A percentile compares a stretch with the other conserved stretches of the same genome.
phyloP scores from a whole-genome alignment of 192 early-diverging fungal species.

The Coemansia biformis region DNA sequence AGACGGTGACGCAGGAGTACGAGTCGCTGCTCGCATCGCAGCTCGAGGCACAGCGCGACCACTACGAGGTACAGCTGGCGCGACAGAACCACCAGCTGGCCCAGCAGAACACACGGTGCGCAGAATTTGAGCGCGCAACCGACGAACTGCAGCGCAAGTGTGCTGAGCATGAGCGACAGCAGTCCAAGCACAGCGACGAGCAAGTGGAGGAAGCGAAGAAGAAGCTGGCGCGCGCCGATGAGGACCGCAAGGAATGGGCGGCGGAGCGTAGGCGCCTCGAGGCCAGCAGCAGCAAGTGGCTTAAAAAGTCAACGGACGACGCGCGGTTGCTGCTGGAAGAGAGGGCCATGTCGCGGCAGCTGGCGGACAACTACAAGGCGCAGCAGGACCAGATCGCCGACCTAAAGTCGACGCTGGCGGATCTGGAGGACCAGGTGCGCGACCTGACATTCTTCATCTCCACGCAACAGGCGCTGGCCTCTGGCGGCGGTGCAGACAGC shows the following conservation, averaged over 20 bases:
- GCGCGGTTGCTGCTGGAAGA: slow-evolving; percentile 56
- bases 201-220: slow-evolving; percentile 28
- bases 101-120: slow-evolving; percentile 48
- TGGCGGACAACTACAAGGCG: slow-evolving; percentile 62
- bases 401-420: slow-evolving; percentile 58
- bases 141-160: slow-evolving; percentile 4
- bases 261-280: slow-evolving; percentile 48
- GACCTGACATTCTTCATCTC: slow-evolving; percentile 88
- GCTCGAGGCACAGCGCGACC: slow-evolving; percentile 80
- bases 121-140: slow-evolving; percentile 20
- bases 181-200: not conserved
- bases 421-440: slow-evolving; percentile 80
- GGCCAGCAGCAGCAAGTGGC: slow-evolving; percentile 51
- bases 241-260: slow-evolving; percentile 49
- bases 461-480: slow-evolving; percentile 52
- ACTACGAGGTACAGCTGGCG: slow-evolving; percentile 70
- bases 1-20: slow-evolving; percentile 76
- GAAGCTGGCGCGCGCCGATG: slow-evolving; percentile 25
- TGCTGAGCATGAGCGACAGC: slow-evolving; percentile 12
- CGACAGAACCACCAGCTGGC: slow-evolving; percentile 56
- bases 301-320: slow-evolving; percentile 69
- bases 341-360: slow-evolving; percentile 32
- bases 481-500: slow-evolving; percentile 34
- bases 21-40: slow-evolving; percentile 75
- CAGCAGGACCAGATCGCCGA: slow-evolving; percentile 53